phyloP scores from a whole-genome alignment of 2,329 filamentous ascomycete genomes.

The Cryphonectria japonica region DNA sequence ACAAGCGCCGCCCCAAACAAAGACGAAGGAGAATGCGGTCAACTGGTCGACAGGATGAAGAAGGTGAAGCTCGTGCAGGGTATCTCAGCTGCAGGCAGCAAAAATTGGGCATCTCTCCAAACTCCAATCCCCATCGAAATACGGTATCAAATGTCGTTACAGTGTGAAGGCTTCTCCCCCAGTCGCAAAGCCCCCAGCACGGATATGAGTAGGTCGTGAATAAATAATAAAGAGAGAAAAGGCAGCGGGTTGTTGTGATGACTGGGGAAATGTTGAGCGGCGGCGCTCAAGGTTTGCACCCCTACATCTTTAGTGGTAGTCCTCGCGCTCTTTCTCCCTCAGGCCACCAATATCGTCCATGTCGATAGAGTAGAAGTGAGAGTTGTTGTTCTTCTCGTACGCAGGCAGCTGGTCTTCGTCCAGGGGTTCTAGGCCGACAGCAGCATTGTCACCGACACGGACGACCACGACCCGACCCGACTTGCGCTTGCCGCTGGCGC shows the following conservation, averaged over 20 bases:
- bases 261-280: not conserved
- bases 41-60: slow-evolving; percentile 27
- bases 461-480: slow-evolving; percentile 91
- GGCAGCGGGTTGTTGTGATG: slow-evolving; percentile 21
- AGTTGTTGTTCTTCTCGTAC: slow-evolving; percentile 80
- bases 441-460: slow-evolving; percentile 81
- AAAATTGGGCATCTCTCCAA: slow-evolving; percentile 27
- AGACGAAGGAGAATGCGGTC: slow-evolving; percentile 15
- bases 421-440: slow-evolving; percentile 86
- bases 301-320: slow-evolving; percentile 36
- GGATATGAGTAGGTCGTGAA: slow-evolving; percentile 23
- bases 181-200: slow-evolving; percentile 23
- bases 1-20: slow-evolving; percentile 3
- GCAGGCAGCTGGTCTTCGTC: slow-evolving; percentile 81
- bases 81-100: slow-evolving; percentile 29
- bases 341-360: slow-evolving; percentile 92
- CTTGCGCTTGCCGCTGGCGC: slow-evolving; percentile 78
- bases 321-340: slow-evolving; percentile 76
- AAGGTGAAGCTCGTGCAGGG: slow-evolving; percentile 26
- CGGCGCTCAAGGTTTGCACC: not conserved
- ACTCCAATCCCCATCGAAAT: slow-evolving; percentile 26
- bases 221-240: not conserved
- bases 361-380: slow-evolving; percentile 90
- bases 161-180: slow-evolving; percentile 11
- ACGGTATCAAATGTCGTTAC: slow-evolving; percentile 30